Percentiles rank a stretch among this genome's conserved stretches.
These are phyloP conservation scores for Ophiostoma montium DNA, from an alignment of 2,329 filamentous ascomycete species.

Conservation along the genomic window DNA sequence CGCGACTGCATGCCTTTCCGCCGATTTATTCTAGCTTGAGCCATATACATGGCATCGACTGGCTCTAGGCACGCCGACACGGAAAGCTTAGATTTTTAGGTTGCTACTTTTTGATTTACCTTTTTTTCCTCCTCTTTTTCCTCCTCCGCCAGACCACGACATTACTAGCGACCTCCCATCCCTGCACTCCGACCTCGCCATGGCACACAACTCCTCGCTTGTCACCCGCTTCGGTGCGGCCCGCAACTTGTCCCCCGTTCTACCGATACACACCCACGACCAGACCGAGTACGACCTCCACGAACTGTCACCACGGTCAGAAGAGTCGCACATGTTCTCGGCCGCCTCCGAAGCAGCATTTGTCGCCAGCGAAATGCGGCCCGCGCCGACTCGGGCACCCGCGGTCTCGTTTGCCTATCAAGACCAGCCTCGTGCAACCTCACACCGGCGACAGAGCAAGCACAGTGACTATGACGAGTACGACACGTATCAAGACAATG, in stretches of 20 bases:
- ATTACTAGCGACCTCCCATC: too few relatives aligned
- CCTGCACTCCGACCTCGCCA: not conserved
- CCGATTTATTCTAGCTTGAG: too few relatives aligned
- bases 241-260: conserved; percentile 14
- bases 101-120: too few relatives aligned
- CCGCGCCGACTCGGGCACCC: not conserved
- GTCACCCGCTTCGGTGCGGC: conserved; percentile 19
- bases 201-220: conserved; percentile 15
- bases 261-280: conserved; percentile 18
- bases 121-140: too few relatives aligned
- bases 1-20: too few relatives aligned
- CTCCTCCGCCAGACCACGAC: too few relatives aligned
- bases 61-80: too few relatives aligned
- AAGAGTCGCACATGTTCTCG: conserved; percentile 15
- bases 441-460: conserved; percentile 6
- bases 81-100: too few relatives aligned
- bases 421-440: conserved; percentile 4
- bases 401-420: conserved; percentile 6
- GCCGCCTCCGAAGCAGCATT: not conserved
- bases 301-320: conserved; percentile 20
- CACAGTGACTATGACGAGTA: conserved; percentile 7
- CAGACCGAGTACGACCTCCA: conserved; percentile 22
- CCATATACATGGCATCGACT: too few relatives aligned
- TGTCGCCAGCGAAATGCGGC: not conserved
- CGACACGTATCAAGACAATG: not conserved